Percentiles rank a stretch among this genome's conserved stretches.
Evolutionary conservation across 1,139 yeast species (phyloP).

Genomic region (Pichia kudriavzevii): DNA sequence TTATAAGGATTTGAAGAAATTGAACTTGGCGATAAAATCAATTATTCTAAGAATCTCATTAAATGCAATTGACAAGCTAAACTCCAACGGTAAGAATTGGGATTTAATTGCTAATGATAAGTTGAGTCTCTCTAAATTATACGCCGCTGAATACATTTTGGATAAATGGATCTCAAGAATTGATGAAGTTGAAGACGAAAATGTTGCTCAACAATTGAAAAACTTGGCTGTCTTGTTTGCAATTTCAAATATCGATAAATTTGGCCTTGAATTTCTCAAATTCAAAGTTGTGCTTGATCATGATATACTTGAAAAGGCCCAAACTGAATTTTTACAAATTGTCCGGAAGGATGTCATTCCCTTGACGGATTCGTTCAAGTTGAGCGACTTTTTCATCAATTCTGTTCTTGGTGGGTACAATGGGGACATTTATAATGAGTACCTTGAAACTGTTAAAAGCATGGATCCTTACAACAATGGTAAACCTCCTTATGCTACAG

Average conservation of each 20-base stretch:
- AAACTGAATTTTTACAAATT: slow-evolving; percentile 39
- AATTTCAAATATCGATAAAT: slow-evolving; percentile 64
- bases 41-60: slow-evolving; percentile 41
- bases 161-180: slow-evolving; percentile 34
- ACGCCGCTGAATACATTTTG: slow-evolving; percentile 51
- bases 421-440: slow-evolving; percentile 82
- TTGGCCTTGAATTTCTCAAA: slow-evolving; percentile 70
- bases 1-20: slow-evolving; percentile 29
- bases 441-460: slow-evolving; percentile 46
- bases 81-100: slow-evolving; percentile 40
- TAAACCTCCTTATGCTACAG: slow-evolving; percentile 54
- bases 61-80: slow-evolving; percentile 39
- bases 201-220: slow-evolving; percentile 34
- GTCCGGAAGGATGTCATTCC: slow-evolving; percentile 71
- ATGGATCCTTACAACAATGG: slow-evolving; percentile 46
- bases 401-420: slow-evolving; percentile 79
- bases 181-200: slow-evolving; percentile 15
- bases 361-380: slow-evolving; percentile 82
- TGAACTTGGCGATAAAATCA: slow-evolving; percentile 34
- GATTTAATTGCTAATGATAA: slow-evolving; percentile 55
- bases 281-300: too few species aligned
- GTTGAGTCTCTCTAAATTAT: slow-evolving; percentile 52
- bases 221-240: slow-evolving; percentile 56
- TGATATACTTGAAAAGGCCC: slow-evolving; percentile 34
- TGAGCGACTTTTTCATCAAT: slow-evolving; percentile 77